These are phyloP conservation scores for Larix kaempferi DNA, from an alignment of 75 land plant species.

Conservation along the genomic window DNA sequence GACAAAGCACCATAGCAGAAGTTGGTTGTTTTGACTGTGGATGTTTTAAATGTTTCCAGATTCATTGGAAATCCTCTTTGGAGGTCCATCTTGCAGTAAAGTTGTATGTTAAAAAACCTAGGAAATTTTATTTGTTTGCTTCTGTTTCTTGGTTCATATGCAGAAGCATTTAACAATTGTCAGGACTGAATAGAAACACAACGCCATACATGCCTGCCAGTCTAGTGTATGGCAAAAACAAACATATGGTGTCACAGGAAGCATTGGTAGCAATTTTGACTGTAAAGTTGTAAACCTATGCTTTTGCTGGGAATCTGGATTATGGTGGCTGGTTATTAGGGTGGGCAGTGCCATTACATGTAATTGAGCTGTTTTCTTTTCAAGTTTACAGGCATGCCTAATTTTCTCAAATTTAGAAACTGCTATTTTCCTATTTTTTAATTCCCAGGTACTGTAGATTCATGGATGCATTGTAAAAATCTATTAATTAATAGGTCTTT, in stretches of 20 bases:
- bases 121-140: background rate
- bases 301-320: background rate
- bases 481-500: too few species aligned
- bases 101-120: background rate
- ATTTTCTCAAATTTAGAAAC: background rate
- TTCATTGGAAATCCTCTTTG: background rate
- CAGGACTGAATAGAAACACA: background rate
- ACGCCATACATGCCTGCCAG: background rate
- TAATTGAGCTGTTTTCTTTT: background rate
- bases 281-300: background rate
- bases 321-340: background rate
- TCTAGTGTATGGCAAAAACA: background rate
- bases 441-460: too few species aligned
- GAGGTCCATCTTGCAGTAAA: background rate
- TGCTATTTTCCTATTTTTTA: background rate
- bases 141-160: slow-evolving; percentile 4
- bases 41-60: background rate
- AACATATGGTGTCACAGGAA: background rate
- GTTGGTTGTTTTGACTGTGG: background rate
- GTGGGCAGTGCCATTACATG: background rate
- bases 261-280: background rate
- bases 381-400: background rate
- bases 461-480: too few species aligned
- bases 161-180: background rate
- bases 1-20: background rate